A percentile compares a stretch with the other conserved stretches of the same genome.
Evolutionary conservation across 208 protist species (phyloP).

Genomic region (Leishmania guyanensis): DNA sequence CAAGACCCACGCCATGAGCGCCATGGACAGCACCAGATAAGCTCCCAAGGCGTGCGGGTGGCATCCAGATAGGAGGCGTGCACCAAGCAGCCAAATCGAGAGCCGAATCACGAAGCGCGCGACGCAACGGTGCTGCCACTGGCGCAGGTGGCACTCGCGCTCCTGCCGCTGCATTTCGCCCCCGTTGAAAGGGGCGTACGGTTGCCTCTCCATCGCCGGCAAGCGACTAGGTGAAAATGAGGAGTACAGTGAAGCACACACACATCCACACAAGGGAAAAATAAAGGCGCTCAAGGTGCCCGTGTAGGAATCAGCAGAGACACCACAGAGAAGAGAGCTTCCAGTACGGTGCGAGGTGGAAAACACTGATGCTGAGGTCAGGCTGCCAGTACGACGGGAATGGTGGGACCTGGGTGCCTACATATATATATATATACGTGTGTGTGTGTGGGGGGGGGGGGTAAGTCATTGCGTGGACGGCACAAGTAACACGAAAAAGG

Average conservation of each 20-base stretch:
- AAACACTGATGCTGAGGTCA: background rate
- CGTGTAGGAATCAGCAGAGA: background rate
- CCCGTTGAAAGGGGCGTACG: background rate
- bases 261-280: background rate
- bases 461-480: background rate
- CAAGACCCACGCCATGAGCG: slow-evolving; percentile 7
- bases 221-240: too few species aligned
- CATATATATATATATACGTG: background rate
- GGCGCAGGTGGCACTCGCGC: slow-evolving; percentile 9
- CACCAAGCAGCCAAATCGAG: slow-evolving; percentile 43
- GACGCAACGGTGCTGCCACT: slow-evolving; percentile 10
- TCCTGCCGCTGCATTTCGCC: slow-evolving; percentile 12
- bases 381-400: background rate
- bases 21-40: slow-evolving; percentile 38
- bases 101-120: slow-evolving; percentile 27
- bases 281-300: background rate
- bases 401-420: background rate
- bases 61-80: slow-evolving; percentile 29
- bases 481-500: background rate
- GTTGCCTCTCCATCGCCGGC: background rate
- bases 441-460: background rate
- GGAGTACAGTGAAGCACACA: background rate
- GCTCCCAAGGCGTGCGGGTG: slow-evolving; percentile 26
- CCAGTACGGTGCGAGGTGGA: too few species aligned
- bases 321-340: background rate